These are phyloP conservation scores for Nannizziopsis arthrosporioides DNA, from an alignment of 2,329 filamentous ascomycete genomes.

Conservation along the genomic window DNA sequence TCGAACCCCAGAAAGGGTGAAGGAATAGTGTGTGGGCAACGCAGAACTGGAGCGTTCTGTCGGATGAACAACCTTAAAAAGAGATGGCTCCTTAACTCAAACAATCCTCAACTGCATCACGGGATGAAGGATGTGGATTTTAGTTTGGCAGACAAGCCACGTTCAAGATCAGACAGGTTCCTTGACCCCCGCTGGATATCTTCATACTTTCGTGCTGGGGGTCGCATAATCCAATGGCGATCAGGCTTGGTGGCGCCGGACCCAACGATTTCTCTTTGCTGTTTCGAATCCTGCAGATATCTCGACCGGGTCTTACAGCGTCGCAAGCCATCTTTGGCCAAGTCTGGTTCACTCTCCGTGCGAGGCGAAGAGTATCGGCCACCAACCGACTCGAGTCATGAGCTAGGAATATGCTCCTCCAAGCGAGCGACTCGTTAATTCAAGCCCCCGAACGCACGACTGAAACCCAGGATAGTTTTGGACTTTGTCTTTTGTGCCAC, in stretches of 20 bases:
- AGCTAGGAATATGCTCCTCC: too few species aligned
- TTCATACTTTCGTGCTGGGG: conserved; percentile 9
- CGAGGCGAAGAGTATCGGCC: too few species aligned
- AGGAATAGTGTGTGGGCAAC: neutral
- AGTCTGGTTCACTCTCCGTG: neutral
- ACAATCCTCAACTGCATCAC: neutral
- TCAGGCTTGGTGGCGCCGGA: conserved; percentile 10
- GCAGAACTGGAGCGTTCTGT: neutral
- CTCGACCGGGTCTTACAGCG: conserved; percentile 1
- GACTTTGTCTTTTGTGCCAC: neutral
- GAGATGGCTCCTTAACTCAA: neutral
- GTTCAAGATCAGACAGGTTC: conserved; percentile 5
- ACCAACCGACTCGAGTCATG: too few species aligned
- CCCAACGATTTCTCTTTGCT: neutral
- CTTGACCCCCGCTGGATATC: conserved; percentile 9
- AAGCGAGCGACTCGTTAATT: neutral
- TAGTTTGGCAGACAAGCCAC: conserved; percentile 6
- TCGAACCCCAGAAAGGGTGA: neutral
- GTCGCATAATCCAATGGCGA: conserved; percentile 5
- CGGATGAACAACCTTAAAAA: conserved; percentile 4
- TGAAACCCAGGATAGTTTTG: neutral
- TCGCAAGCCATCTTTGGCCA: neutral
- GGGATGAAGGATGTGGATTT: conserved; percentile 3
- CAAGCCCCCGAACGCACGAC: neutral
- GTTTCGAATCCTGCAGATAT: conserved; percentile 1